These are phyloP conservation scores for Backusella psychrophila DNA, from an alignment of 192 early-diverging fungal genomes.

Conservation along the genomic window DNA sequence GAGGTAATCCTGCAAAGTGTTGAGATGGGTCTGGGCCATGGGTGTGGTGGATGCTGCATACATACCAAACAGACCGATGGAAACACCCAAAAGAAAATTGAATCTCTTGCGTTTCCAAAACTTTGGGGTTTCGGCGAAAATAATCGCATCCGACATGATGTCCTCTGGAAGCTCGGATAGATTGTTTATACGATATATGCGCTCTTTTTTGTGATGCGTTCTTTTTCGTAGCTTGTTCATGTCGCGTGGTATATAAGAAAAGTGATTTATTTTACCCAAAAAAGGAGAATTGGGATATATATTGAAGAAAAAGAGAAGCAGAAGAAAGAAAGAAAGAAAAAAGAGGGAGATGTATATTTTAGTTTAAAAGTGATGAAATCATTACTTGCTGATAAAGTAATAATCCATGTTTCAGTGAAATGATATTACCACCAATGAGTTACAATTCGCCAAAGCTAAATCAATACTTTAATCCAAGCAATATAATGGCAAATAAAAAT, in stretches of 20 bases:
- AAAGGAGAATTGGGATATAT: background rate
- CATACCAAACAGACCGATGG: conserved; percentile 21
- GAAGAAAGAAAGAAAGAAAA: background rate
- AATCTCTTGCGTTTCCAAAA: conserved; percentile 29
- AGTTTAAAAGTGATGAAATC: background rate
- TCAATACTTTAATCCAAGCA: background rate
- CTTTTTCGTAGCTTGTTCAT: background rate
- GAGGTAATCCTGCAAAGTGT: conserved; percentile 36
- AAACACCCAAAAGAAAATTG: conserved; percentile 24
- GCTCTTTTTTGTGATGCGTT: background rate
- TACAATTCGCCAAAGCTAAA: background rate
- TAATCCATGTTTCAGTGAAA: background rate
- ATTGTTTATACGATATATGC: background rate
- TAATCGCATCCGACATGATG: conserved; percentile 17
- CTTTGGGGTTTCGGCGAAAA: background rate
- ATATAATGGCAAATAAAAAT: background rate
- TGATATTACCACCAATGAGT: background rate
- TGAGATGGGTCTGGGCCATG: conserved; percentile 34
- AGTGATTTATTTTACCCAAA: background rate
- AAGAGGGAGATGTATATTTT: background rate
- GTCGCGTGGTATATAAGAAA: background rate
- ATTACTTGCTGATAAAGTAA: background rate
- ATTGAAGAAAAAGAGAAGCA: background rate
- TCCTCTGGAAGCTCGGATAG: conserved; percentile 16
- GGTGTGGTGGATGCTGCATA: conserved; percentile 38